A percentile compares a stretch with the other conserved stretches of the same genome.
These are phyloP conservation scores for Fagus sylvatica DNA, from an alignment of 306 rosid species.

Conservation along the genomic window DNA sequence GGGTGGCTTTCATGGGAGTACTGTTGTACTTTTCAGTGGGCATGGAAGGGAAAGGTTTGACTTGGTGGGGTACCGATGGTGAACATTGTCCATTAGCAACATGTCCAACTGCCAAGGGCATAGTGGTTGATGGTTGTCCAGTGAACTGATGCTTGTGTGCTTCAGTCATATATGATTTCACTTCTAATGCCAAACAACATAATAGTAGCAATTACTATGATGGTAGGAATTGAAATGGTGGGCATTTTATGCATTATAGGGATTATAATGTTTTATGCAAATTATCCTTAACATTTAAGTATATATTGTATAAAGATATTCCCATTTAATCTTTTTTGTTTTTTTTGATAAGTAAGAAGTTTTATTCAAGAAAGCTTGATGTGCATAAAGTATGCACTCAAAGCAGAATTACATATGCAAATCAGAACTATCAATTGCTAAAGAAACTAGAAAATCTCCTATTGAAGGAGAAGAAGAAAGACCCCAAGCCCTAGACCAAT, in stretches of 20 bases:
- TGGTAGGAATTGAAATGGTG: constrained; percentile 1
- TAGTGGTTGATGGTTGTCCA: constrained; percentile 54
- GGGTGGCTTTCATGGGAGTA: constrained; percentile 84
- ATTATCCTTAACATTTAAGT: neutral
- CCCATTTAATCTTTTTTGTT: neutral
- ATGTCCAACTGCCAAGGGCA: constrained; percentile 78
- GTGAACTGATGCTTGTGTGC: constrained; percentile 14
- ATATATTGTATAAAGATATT: neutral
- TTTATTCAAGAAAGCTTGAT: too few relatives aligned
- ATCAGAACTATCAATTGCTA: too few relatives aligned
- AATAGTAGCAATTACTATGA: constrained; percentile 6
- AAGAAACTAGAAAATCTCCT: too few relatives aligned
- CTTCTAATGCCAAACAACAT: neutral
- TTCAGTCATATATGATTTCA: neutral
- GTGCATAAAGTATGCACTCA: too few relatives aligned
- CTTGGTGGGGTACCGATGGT: constrained; percentile 77
- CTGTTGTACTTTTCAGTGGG: constrained; percentile 56
- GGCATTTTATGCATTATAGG: neutral
- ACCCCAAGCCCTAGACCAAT: too few relatives aligned
- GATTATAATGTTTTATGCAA: neutral
- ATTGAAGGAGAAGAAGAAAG: too few relatives aligned
- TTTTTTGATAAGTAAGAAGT: too few relatives aligned
- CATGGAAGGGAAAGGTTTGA: constrained; percentile 46
- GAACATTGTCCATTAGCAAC: constrained; percentile 70
- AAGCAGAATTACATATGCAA: too few relatives aligned